phyloP scores from a whole-genome alignment of 1,284 basidiomycete species.

The Cryptococcus sp. region DNA sequence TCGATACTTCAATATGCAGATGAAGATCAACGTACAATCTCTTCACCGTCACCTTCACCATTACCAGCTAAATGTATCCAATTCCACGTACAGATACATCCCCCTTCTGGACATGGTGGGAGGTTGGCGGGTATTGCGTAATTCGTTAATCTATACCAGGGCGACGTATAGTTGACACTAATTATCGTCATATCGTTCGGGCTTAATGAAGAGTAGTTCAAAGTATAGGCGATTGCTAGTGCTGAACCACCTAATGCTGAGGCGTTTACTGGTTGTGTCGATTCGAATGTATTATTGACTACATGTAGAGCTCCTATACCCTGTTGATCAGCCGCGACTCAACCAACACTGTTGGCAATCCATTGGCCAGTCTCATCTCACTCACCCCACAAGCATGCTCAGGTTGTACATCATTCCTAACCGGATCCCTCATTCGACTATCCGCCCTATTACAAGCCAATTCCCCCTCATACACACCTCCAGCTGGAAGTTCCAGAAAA shows the following conservation, averaged over 20 bases:
- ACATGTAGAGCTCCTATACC: conserved; percentile 17
- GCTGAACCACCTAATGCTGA: conserved; percentile 28
- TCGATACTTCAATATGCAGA: too few relatives aligned
- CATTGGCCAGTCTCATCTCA: conserved; percentile 1
- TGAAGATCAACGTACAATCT: conserved; percentile 8
- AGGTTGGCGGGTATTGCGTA: conserved; percentile 62
- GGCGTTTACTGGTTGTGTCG: conserved; percentile 21
- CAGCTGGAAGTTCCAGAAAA: conserved; percentile 53
- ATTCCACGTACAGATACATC: conserved; percentile 66
- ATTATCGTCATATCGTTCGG: conserved; percentile 68
- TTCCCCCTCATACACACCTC: conserved; percentile 6
- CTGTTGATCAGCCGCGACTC: conserved; percentile 16
- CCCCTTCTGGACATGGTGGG: conserved; percentile 62
- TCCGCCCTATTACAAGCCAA: conserved; percentile 15
- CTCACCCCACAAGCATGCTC: conserved; percentile 39
- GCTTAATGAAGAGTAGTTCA: conserved; percentile 53
- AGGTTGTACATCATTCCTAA: not conserved
- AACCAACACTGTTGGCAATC: too few relatives aligned
- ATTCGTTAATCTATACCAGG: conserved; percentile 59
- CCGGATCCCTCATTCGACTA: conserved; percentile 10
- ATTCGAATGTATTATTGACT: conserved; percentile 9
- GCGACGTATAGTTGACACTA: conserved; percentile 65
- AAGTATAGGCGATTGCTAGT: conserved; percentile 62
- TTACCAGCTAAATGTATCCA: conserved; percentile 57
- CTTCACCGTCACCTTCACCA: conserved; percentile 14